These are phyloP conservation scores for Colletotrichum sp. DNA, from an alignment of 2,329 filamentous ascomycete species.

Conservation along the genomic window DNA sequence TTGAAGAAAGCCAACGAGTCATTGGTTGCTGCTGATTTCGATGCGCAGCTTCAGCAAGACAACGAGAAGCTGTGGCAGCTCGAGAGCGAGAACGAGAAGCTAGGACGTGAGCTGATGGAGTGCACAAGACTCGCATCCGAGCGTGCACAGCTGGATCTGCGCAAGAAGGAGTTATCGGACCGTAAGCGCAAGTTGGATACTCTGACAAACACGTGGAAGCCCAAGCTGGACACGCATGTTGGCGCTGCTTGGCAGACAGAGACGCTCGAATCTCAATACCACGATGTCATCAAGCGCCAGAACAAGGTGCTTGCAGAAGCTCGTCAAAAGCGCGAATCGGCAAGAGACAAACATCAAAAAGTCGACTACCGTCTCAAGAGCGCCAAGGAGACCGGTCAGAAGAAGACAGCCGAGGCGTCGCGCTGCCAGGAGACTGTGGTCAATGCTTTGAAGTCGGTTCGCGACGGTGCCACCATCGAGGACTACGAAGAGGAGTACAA, in stretches of 20 bases:
- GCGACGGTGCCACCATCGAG: conserved; percentile 53
- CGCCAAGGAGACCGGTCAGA: conserved; percentile 66
- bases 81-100: conserved; percentile 73
- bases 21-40: conserved; percentile 69
- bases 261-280: conserved; percentile 74
- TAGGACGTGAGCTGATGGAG: conserved; percentile 83
- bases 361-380: conserved; percentile 75
- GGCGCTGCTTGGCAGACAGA: conserved; percentile 71
- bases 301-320: conserved; percentile 64
- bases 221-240: conserved; percentile 71
- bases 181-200: conserved; percentile 78
- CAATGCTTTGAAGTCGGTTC: conserved; percentile 49
- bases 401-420: conserved; percentile 67
- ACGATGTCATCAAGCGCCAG: conserved; percentile 65
- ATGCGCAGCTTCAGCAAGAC: conserved; percentile 70
- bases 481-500: conserved; percentile 58
- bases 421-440: conserved; percentile 64
- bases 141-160: conserved; percentile 81
- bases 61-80: conserved; percentile 70
- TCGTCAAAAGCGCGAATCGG: conserved; percentile 72
- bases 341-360: conserved; percentile 76
- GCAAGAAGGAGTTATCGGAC: conserved; percentile 80
- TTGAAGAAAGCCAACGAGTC: conserved; percentile 68
- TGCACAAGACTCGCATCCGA: conserved; percentile 83
- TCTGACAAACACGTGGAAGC: conserved; percentile 75